Evolutionary conservation across 1,284 basidiomycete genomes (phyloP).

Genomic region (Boletus austroedulis): DNA sequence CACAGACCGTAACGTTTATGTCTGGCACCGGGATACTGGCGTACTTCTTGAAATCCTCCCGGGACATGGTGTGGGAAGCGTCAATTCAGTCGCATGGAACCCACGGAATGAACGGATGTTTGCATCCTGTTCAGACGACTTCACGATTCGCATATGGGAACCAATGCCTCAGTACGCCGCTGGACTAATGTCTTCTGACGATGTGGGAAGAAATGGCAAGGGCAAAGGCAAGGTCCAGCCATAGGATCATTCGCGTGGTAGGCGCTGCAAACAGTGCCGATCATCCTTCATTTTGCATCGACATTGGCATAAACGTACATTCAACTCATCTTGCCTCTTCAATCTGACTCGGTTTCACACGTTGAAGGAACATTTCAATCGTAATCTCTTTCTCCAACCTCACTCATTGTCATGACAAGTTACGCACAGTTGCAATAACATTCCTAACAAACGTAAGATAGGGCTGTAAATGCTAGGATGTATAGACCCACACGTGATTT

Average conservation of each 20-base stretch:
- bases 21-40: slow-evolving; percentile 91
- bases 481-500: slow-evolving; percentile 27
- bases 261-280: slow-evolving; percentile 23
- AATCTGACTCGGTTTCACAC: slow-evolving; percentile 26
- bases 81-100: slow-evolving; percentile 98
- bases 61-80: slow-evolving; percentile 84
- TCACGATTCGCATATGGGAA: slow-evolving; percentile 83
- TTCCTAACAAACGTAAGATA: slow-evolving; percentile 23
- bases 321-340: slow-evolving; percentile 29
- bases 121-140: slow-evolving; percentile 89
- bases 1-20: slow-evolving; percentile 84
- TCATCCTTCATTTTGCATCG: slow-evolving; percentile 27
- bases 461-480: background rate
- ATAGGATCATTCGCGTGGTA: slow-evolving; percentile 40
- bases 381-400: slow-evolving; percentile 18
- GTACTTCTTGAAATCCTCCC: slow-evolving; percentile 77
- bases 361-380: slow-evolving; percentile 32
- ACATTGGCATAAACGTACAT: slow-evolving; percentile 33
- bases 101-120: slow-evolving; percentile 85
- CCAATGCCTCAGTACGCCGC: slow-evolving; percentile 41
- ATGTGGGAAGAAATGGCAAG: slow-evolving; percentile 41
- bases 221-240: slow-evolving; percentile 68
- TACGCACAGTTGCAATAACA: slow-evolving; percentile 39
- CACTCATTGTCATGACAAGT: slow-evolving; percentile 32
- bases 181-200: slow-evolving; percentile 16